Percentiles rank a stretch among this genome's conserved stretches.
These are phyloP conservation scores for Coemansia sp. DNA, from an alignment of 192 early-diverging fungal species.

Conservation along the genomic window DNA sequence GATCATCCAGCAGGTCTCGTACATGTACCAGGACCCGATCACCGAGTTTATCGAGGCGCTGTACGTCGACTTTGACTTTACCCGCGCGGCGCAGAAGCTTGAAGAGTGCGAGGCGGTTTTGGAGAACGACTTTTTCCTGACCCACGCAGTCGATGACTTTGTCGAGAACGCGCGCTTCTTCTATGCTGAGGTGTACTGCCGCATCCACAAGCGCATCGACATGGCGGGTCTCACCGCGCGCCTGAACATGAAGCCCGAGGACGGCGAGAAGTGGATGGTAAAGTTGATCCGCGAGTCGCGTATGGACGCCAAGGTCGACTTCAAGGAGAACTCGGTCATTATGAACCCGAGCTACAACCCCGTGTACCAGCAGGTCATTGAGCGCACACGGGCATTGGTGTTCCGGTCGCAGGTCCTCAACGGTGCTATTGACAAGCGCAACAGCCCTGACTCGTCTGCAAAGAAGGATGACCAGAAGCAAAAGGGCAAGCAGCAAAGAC, in stretches of 20 bases:
- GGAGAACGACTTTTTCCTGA: conserved; percentile 89
- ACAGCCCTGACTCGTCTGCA: conserved; percentile 17
- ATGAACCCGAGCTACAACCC: conserved; percentile 88
- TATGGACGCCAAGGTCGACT: conserved; percentile 97
- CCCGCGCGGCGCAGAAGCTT: conserved; percentile 82
- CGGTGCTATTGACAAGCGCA: conserved; percentile 86
- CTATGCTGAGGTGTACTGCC: conserved; percentile 96
- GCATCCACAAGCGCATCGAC: conserved; percentile 96
- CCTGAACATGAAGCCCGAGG: conserved; percentile 82
- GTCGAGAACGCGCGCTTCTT: conserved; percentile 91
- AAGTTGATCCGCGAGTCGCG: conserved; percentile 94
- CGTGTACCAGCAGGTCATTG: conserved; percentile 96
- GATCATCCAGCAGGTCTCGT: conserved; percentile 82
- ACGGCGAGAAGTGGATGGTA: conserved; percentile 97
- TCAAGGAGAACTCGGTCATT: conserved; percentile 89
- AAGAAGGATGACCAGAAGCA: conserved; percentile 40
- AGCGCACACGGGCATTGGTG: conserved; percentile 86
- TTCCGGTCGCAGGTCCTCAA: conserved; percentile 89
- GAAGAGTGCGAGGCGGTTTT: conserved; percentile 87
- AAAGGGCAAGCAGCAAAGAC: conserved; percentile 25
- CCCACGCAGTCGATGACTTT: conserved; percentile 85
- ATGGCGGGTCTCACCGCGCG: conserved; percentile 80
- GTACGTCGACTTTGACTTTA: conserved; percentile 95
- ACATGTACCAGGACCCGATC: conserved; percentile 86
- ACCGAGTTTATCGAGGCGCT: conserved; percentile 92